A percentile compares a stretch with the other conserved stretches of the same genome.
These are phyloP conservation scores for Neocallimastix lanati DNA, from an alignment of 192 early-diverging fungal species.

Conservation along the genomic window DNA sequence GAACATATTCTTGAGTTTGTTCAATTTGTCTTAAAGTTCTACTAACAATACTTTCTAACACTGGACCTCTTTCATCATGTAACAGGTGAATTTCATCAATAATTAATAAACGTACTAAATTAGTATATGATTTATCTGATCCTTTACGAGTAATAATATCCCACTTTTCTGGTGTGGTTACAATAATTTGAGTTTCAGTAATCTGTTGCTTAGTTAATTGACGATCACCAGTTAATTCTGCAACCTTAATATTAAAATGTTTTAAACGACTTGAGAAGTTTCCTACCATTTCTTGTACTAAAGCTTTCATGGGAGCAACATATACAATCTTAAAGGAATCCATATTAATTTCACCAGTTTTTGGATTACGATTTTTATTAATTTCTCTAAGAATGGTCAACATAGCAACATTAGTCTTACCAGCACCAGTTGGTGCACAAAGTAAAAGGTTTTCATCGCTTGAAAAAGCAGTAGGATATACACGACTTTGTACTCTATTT, in stretches of 20 bases:
- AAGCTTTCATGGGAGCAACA: conserved; percentile 97
- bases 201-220: conserved; percentile 95
- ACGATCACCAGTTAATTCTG: conserved; percentile 90
- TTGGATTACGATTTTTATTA: conserved; percentile 53
- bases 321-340: conserved; percentile 95
- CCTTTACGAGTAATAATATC: conserved; percentile 95
- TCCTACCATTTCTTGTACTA: conserved; percentile 94
- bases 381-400: conserved; percentile 82
- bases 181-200: conserved; percentile 86
- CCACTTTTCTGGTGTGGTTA: conserved; percentile 99
- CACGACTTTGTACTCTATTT: conserved; percentile 77
- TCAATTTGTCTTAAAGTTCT: conserved; percentile 75
- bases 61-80: conserved; percentile 93
- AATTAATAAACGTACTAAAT: conserved; percentile 74
- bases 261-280: conserved; percentile 62
- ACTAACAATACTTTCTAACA: conserved; percentile 79
- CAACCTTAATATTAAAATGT: conserved; percentile 69
- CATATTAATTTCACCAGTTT: conserved; percentile 49
- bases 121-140: conserved; percentile 75
- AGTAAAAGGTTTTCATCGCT: conserved; percentile 86
- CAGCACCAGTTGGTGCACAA: conserved; percentile 96
- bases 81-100: conserved; percentile 95
- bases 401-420: conserved; percentile 97
- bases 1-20: conserved; percentile 68
- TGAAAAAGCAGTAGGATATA: conserved; percentile 72